Base-by-base conservation (phyloP, 176 grass and related monocot genomes). In the Eleusine indica region DNA sequence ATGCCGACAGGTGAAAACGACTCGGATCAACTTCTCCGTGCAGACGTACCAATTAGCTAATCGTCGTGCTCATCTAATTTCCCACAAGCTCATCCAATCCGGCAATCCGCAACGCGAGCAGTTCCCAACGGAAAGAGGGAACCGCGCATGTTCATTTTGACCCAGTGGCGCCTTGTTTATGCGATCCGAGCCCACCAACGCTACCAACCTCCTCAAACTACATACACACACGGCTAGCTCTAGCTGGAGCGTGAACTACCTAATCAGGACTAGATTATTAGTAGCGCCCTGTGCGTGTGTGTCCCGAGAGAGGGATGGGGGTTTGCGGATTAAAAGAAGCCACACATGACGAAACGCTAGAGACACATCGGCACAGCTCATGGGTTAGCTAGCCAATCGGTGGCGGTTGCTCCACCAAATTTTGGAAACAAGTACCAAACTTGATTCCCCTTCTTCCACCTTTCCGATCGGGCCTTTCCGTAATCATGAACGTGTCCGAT, bases 331-430 rank as follows among this genome's bases (percentile, higher is more conserved):
- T 43, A 46, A 35, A 35, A 35, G 32, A 35, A 35, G 29, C 76
- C 62, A 69, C 62, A 57, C 71, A 76, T 73, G 79, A 83, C 78
- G 66, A 30, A 72, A 60, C 71, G 18, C 82, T 76, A 81, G 19
- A 48, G 30, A 57, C 68, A 43, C 70, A 57, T 19, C 17, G 4
- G 88, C 48, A 79, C 75, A 90, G 69, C 79, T 86, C 70, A 52
- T 48, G 18, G 15, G 71, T 70, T 85, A 82, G 78, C 78, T 86
- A 77, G 73, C 78, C 78, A 78, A 73, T 77, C 83, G 41, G 73
- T 82, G 73, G 88, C 78, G 68, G 80, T 86, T 82, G 84, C 84
- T 90, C 84, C 84, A 86, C 84, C 69, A 78, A 61, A 74, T 52
- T 79, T 70, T 70, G 74, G 74, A 86, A 86, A 83, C 84, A n/a